Conservation (phyloP, 2,329 filamentous ascomycete genomes). For the Claviceps sp. region DNA sequence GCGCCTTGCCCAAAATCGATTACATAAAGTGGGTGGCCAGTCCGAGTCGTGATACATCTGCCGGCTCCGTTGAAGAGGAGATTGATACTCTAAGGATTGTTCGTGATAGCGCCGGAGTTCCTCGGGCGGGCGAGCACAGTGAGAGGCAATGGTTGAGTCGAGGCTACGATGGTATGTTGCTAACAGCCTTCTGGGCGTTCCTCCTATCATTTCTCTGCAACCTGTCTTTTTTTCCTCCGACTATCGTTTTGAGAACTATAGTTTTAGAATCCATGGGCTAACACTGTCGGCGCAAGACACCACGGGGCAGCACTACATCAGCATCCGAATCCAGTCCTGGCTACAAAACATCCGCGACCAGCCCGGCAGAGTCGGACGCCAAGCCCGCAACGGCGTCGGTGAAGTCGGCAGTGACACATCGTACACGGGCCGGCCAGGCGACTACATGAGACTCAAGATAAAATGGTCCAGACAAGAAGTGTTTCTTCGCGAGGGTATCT, state of each 20-base stretch:
- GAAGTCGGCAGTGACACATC: neutral
- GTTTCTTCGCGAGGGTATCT: neutral
- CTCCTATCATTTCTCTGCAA: neutral
- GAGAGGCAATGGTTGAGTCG: neutral
- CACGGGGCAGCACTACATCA: neutral
- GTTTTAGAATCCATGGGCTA: neutral
- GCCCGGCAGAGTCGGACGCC: too few species aligned
- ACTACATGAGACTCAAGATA: conserved; percentile 8
- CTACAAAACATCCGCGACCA: neutral
- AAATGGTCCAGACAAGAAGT: conserved; percentile 5
- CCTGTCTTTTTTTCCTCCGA: neutral
- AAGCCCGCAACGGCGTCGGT: neutral
- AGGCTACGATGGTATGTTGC: neutral
- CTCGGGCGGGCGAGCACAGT: neutral
- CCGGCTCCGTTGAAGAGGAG: too few species aligned
- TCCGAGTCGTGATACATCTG: neutral
- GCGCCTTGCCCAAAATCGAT: neutral
- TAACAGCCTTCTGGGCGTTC: neutral
- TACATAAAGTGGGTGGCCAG: neutral
- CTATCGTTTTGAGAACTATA: neutral
- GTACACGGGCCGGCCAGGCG: neutral
- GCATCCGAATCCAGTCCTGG: neutral
- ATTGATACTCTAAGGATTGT: neutral
- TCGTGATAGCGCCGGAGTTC: too few species aligned
- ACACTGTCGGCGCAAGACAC: neutral